Base-by-base conservation (phyloP, 768 basidiomycete species). In the Lentinula edodes region DNA sequence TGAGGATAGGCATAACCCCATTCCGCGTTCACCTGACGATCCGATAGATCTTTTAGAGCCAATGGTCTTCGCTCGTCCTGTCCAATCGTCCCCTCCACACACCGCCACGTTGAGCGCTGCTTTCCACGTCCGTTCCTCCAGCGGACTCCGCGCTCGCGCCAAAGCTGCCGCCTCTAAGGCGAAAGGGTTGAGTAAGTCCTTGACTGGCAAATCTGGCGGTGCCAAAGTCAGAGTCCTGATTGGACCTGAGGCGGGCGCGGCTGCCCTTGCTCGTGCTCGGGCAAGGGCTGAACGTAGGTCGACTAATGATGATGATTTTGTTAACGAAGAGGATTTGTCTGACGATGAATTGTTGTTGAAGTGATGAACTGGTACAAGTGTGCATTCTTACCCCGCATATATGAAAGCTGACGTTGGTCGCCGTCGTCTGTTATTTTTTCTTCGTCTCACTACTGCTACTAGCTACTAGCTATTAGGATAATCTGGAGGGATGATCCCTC, bases 321-420 rank as follows among this genome's bases (percentile, higher is more conserved):
- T 52, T 28, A 63, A 63, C 39, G 64, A 50, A 43, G 54, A 66
- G 15, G 65, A 67, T 18, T 50, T 39, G 35, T 65, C 65, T 36
- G 68, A 70, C 10, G 69, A 70, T 51, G 69, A 70, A 59, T 39
- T 70, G 45, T 60, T 70, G 61, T 58, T 70, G 51, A 68, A 66
- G 59, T 65, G 20, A 55, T 5, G 20, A 48, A 7, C 23, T 7
- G 46, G 46, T 48, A 28, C 28, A 28, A 20, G 6, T 48, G 18
- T 23, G 20, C 7, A 9, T 23, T 12, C 8, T 18, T 20, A 20
- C 46, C 46, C 23, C 46, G 20, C 43, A 12, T 45, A n/a, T 45
- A 45, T n/a, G 16, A 45, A 3, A 15, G 3, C n/a, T 45, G 43
- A 45, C n/a, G 43, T 52, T 32, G 23, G 28, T 52, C 43, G 43